These are phyloP conservation scores for Fusarium incarnatum DNA, from an alignment of 2,329 filamentous ascomycete genomes.

Conservation along the genomic window DNA sequence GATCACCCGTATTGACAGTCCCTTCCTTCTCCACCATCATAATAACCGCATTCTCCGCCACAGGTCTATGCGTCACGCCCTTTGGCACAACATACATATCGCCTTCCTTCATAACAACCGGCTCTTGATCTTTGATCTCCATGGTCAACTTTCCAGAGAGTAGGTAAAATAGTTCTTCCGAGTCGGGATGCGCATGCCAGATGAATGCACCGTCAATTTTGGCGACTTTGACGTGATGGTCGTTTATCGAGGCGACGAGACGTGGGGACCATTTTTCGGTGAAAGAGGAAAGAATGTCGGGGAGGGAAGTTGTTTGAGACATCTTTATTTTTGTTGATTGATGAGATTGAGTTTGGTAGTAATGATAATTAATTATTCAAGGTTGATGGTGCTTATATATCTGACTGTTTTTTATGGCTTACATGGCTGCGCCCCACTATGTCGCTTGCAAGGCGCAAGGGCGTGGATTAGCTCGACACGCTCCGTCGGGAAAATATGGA, in stretches of 20 bases:
- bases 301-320: slow-evolving; percentile 42
- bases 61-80: slow-evolving; percentile 53
- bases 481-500: not conserved
- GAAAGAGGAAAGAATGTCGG: slow-evolving; percentile 45
- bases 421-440: not conserved
- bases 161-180: slow-evolving; percentile 57
- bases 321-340: not conserved
- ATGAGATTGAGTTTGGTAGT: rapidly evolving
- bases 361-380: too few species aligned
- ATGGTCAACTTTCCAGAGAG: slow-evolving; percentile 52
- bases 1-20: slow-evolving; percentile 49
- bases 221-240: slow-evolving; percentile 56
- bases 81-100: slow-evolving; percentile 53
- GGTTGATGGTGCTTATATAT: not conserved
- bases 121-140: slow-evolving; percentile 48
- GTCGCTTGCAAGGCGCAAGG: slow-evolving; percentile 25
- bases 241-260: slow-evolving; percentile 51
- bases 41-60: slow-evolving; percentile 51
- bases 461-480: not conserved
- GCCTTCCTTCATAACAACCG: slow-evolving; percentile 47
- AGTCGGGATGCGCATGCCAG: slow-evolving; percentile 55
- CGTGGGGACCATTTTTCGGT: slow-evolving; percentile 49
- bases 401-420: not conserved
- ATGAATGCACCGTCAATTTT: slow-evolving; percentile 55
- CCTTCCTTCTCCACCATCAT: slow-evolving; percentile 54